Conservation (phyloP, 768 basidiomycete species). For the Aureoboletus auriporus region DNA sequence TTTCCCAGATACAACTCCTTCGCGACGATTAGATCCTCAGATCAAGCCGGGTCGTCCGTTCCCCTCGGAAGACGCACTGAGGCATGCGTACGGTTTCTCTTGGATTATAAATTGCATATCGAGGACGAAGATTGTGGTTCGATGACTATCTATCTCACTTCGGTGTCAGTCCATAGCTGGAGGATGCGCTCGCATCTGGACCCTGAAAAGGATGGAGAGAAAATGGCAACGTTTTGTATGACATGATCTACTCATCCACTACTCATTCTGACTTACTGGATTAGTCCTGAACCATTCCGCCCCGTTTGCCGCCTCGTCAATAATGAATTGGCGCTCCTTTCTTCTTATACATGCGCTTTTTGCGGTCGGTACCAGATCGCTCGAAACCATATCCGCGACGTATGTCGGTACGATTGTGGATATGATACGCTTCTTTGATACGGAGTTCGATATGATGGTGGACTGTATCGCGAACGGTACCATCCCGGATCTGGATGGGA, state of each 20-base stretch:
- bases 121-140: background rate
- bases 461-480: slow-evolving; percentile 14
- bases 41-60: background rate
- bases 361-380: slow-evolving; percentile 14
- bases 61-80: slow-evolving; percentile 4
- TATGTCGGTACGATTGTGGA: slow-evolving; percentile 1
- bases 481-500: slow-evolving; percentile 8
- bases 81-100: background rate
- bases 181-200: too few relatives aligned
- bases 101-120: background rate
- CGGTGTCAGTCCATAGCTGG: too few relatives aligned
- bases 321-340: slow-evolving; percentile 19
- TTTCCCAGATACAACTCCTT: slow-evolving; percentile 12
- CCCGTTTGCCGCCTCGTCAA: slow-evolving; percentile 15
- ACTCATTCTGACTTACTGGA: background rate
- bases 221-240: slow-evolving; percentile 12
- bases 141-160: background rate
- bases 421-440: slow-evolving; percentile 1
- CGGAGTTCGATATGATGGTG: slow-evolving; percentile 20
- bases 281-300: slow-evolving; percentile 15
- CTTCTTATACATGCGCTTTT: slow-evolving; percentile 22
- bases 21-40: too few relatives aligned
- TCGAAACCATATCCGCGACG: slow-evolving; percentile 18
- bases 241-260: too few relatives aligned
- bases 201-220: background rate